phyloP scores from a whole-genome alignment of 352 stramenopile genomes.

The Aphanomyces euteiches region DNA sequence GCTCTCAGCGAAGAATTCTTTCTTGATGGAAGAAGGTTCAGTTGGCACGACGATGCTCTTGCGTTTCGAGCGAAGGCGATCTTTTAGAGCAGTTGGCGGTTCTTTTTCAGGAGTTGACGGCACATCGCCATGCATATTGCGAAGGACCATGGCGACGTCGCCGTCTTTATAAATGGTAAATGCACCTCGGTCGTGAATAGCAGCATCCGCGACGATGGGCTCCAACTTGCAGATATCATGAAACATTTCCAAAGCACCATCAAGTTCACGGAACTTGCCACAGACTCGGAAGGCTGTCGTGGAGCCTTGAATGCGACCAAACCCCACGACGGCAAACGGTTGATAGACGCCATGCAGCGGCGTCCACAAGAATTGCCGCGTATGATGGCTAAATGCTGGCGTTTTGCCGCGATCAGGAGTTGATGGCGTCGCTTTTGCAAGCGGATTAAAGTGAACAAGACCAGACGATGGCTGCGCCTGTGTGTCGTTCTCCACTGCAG shows the following conservation, averaged over 20 bases:
- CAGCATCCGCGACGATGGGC: slow-evolving; percentile 31
- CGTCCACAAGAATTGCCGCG: slow-evolving; percentile 51
- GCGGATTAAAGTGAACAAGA: slow-evolving; percentile 16
- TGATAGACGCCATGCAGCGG: slow-evolving; percentile 70
- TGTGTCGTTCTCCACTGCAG: neutral
- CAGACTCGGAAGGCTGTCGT: slow-evolving; percentile 65
- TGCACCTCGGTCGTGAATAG: slow-evolving; percentile 40
- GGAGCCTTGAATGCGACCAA: slow-evolving; percentile 32
- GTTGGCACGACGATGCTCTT: neutral
- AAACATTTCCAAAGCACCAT: slow-evolving; percentile 63
- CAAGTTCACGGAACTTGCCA: slow-evolving; percentile 64
- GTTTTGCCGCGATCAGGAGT: slow-evolving; percentile 3
- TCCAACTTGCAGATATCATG: slow-evolving; percentile 60
- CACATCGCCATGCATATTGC: slow-evolving; percentile 38
- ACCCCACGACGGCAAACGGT: slow-evolving; percentile 66
- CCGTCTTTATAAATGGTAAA: slow-evolving; percentile 82
- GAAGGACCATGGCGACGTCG: slow-evolving; percentile 72
- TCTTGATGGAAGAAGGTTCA: neutral
- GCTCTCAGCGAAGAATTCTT: slow-evolving; percentile 10
- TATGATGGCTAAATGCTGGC: slow-evolving; percentile 10
- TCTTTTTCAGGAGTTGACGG: neutral
- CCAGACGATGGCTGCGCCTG: neutral
- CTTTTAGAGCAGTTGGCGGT: neutral
- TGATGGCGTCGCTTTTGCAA: neutral
- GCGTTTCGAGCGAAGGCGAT: neutral